Base-by-base conservation (phyloP, 176 grass and related monocot genomes). In the Alloteropsis semialata region DNA sequence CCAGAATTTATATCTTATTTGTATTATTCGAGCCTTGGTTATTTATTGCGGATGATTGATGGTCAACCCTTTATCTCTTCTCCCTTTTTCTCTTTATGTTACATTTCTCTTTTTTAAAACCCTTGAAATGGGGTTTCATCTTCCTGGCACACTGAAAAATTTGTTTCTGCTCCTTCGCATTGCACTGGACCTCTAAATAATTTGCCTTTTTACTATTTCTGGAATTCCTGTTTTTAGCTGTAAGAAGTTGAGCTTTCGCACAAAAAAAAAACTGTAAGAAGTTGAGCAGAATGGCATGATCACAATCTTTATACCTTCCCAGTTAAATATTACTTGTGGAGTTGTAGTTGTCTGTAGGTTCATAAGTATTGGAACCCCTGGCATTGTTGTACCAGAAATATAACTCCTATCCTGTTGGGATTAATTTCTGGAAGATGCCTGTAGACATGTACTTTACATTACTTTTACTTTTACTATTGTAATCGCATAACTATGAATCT, bases 1-100 rank as follows among this genome's bases (percentile, higher is more conserved):
- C 4, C 21, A 77, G 19, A 33, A 57, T 58, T 64, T 10, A 56
- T 72, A 28, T 66, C 6, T 39, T 29, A 59, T 84, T 56, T 81
- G 14, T 70, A 7, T 63, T 75, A 3, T 24, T 62, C 61, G 77
- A 81, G 18, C 15, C 38, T 32, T 27, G 16, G 10, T 2, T 60
- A 33, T 80, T 36, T 80, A 69, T 11, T 60, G 84, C 68, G 32
- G 27, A 6, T 68, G 18, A 80, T 65, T 60, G 79, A 36, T 53
- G 18, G 9, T 5, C 8, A 79, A 83, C 41, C 39, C 24, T 63
- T 17, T 65, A 39, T 49, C 13, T 78, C 22, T 78, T 22, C 13
- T 87, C 51, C 81, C 77, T 53, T 75, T 10, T 72, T 72, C 37
- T 72, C 33, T 27, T 32, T 64, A 24, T 34, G 50, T n/a, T 65